phyloP scores from a whole-genome alignment of 2,329 filamentous ascomycete species.

The Botrytis paeoniae region DNA sequence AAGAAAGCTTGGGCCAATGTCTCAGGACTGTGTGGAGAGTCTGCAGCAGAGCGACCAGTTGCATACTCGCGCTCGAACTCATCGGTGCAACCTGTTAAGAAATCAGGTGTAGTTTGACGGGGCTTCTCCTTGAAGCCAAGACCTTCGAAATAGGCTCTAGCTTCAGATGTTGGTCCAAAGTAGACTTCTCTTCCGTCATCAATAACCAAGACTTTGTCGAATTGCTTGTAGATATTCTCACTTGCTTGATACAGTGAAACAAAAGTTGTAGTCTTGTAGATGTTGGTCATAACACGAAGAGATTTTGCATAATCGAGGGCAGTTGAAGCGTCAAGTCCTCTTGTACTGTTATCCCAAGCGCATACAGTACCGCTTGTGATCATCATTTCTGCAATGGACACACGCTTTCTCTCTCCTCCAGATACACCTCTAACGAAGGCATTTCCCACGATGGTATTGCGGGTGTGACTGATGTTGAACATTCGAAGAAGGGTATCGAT shows the following conservation, averaged over 20 bases:
- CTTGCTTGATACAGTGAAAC: slow-evolving; percentile 69
- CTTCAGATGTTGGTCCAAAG: slow-evolving; percentile 59
- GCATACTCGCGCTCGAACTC: slow-evolving; percentile 68
- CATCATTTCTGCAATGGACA: slow-evolving; percentile 74
- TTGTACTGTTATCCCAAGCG: slow-evolving; percentile 77
- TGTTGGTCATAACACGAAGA: slow-evolving; percentile 70
- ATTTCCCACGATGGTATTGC: slow-evolving; percentile 80
- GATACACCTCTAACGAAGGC: slow-evolving; percentile 66
- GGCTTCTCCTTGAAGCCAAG: slow-evolving; percentile 58
- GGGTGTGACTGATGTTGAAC: slow-evolving; percentile 91
- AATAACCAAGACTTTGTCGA: slow-evolving; percentile 80
- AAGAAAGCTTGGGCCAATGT: slow-evolving; percentile 68
- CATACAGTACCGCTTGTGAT: slow-evolving; percentile 71
- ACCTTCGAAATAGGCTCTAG: slow-evolving; percentile 62
- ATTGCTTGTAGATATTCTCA: slow-evolving; percentile 66
- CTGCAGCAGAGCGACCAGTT: slow-evolving; percentile 59
- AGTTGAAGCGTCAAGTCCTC: slow-evolving; percentile 76
- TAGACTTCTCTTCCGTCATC: slow-evolving; percentile 68
- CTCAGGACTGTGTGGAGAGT: slow-evolving; percentile 67
- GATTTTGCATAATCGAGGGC: slow-evolving; percentile 74
- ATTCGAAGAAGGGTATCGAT: slow-evolving; percentile 75
- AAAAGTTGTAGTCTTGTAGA: slow-evolving; percentile 67
- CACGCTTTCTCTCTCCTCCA: slow-evolving; percentile 77
- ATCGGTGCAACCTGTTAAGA: slow-evolving; percentile 73
- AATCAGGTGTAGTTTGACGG: slow-evolving; percentile 70